Percentiles rank a stretch among this genome's conserved stretches.
Conservation (phyloP, 116 monocot species). For the Trichopus zeylanicus region DNA sequence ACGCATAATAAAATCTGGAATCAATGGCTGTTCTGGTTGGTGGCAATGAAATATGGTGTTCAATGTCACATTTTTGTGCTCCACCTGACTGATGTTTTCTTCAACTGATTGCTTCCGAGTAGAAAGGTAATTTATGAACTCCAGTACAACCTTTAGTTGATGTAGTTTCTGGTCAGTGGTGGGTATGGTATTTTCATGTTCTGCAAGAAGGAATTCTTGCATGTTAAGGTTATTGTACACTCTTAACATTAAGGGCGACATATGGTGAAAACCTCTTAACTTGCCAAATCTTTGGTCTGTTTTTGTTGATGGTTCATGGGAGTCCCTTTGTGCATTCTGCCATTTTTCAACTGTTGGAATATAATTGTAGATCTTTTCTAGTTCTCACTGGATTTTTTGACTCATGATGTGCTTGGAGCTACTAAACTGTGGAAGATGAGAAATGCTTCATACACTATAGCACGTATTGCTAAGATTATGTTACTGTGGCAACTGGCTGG, state of each 20-base stretch:
- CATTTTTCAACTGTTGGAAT: too few relatives aligned
- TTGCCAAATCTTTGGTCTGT: neutral
- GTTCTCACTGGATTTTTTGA: too few relatives aligned
- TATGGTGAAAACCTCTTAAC: slow-evolving; percentile 3
- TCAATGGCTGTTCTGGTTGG: slow-evolving; percentile 5
- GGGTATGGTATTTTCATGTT: slow-evolving; percentile 13
- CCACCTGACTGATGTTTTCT: slow-evolving; percentile 32
- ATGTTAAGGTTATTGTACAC: slow-evolving; percentile 17
- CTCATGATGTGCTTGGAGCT: too few relatives aligned
- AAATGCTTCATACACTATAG: too few relatives aligned
- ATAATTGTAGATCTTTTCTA: too few relatives aligned
- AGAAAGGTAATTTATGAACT: slow-evolving; percentile 3
- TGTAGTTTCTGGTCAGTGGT: neutral
- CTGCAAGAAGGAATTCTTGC: slow-evolving; percentile 3
- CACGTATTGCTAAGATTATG: too few relatives aligned
- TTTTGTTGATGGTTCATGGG: too few relatives aligned
- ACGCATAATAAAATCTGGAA: slow-evolving; percentile 3
- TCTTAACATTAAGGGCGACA: slow-evolving; percentile 9
- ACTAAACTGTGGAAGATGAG: too few relatives aligned
- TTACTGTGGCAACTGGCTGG: too few relatives aligned
- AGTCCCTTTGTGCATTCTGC: too few relatives aligned
- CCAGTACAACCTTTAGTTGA: slow-evolving; percentile 9
- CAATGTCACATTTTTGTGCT: slow-evolving; percentile 2
- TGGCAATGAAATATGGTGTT: slow-evolving; percentile 20
- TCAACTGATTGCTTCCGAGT: slow-evolving; percentile 21